These are phyloP conservation scores for Colletotrichum gigasporum DNA, from an alignment of 2,329 filamentous ascomycete species.

Conservation along the genomic window DNA sequence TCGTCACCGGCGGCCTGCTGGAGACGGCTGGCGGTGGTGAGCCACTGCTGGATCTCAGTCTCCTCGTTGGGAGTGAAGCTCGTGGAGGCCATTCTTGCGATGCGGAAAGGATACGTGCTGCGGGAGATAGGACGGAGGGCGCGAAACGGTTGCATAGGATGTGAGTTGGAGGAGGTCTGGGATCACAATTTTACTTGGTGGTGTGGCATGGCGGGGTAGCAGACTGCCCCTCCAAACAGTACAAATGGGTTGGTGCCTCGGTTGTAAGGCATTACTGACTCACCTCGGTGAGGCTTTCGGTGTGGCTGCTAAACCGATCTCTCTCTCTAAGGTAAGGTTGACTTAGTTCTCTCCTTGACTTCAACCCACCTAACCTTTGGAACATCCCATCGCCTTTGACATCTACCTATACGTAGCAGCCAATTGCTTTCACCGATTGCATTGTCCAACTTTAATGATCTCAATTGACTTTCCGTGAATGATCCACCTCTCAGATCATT, in stretches of 20 bases:
- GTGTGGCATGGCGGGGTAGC: constrained; percentile 27
- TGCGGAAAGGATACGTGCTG: constrained; percentile 45
- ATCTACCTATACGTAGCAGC: no score
- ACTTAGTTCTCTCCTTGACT: no score
- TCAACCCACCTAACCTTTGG: no score
- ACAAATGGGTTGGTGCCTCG: constrained; percentile 3
- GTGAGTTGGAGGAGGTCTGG: constrained; percentile 17
- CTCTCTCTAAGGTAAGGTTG: no score
- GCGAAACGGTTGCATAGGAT: constrained; percentile 55
- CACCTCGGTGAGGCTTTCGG: neutral
- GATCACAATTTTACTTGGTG: constrained; percentile 11
- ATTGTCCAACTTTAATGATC: no score
- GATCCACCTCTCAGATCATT: no score
- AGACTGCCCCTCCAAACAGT: constrained; percentile 18
- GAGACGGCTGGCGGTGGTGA: constrained; percentile 79
- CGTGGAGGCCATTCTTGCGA: constrained; percentile 69
- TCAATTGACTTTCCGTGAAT: no score
- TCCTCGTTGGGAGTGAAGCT: constrained; percentile 83
- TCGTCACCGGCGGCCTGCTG: constrained; percentile 64
- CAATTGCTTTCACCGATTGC: no score
- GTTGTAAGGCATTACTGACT: neutral
- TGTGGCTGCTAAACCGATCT: no score
- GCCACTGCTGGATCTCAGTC: constrained; percentile 89
- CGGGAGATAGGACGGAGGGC: constrained; percentile 46
- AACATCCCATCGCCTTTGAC: no score